These are phyloP conservation scores for Globisporangium solare DNA, from an alignment of 352 stramenopile genomes.

Conservation along the genomic window DNA sequence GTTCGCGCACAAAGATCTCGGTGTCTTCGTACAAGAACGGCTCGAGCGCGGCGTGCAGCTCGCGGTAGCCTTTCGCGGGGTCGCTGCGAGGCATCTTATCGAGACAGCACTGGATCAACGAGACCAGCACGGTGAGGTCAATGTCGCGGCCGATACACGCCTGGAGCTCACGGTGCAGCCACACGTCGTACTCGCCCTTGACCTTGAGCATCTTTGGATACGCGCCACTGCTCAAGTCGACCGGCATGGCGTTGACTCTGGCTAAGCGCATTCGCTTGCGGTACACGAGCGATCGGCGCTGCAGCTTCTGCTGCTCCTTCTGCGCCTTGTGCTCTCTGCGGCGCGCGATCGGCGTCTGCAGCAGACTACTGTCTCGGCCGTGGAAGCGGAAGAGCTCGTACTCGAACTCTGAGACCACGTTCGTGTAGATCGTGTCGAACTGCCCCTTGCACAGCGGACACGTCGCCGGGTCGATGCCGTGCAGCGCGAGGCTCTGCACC, in stretches of 20 bases:
- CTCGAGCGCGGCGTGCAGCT: conserved; percentile 42
- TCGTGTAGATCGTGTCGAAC: conserved; percentile 52
- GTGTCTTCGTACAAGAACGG: conserved; percentile 69
- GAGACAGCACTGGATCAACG: conserved; percentile 56
- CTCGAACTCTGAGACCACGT: conserved; percentile 62
- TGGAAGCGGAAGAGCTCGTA: conserved; percentile 54
- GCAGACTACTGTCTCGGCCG: conserved; percentile 11
- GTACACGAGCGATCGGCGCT: conserved; percentile 58
- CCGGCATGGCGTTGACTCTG: conserved; percentile 32
- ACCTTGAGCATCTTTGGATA: conserved; percentile 45
- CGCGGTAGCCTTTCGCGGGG: conserved; percentile 29
- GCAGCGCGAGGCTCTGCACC: conserved; percentile 48
- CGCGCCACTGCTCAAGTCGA: conserved; percentile 6
- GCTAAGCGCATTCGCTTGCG: conserved; percentile 40
- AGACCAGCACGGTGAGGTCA: conserved; percentile 61
- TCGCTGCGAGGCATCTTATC: conserved; percentile 42
- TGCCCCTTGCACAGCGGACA: conserved; percentile 68
- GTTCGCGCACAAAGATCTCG: conserved; percentile 48
- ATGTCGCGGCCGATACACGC: conserved; percentile 66
- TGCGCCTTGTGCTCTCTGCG: conserved; percentile 15
- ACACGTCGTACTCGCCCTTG: conserved; percentile 49
- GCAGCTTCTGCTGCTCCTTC: conserved; percentile 7
- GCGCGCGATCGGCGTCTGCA: conserved; percentile 7
- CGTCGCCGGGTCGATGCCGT: conserved; percentile 41
- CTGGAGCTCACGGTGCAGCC: conserved; percentile 55